phyloP scores from a whole-genome alignment of 1,284 basidiomycete species.

The Somion occarium region DNA sequence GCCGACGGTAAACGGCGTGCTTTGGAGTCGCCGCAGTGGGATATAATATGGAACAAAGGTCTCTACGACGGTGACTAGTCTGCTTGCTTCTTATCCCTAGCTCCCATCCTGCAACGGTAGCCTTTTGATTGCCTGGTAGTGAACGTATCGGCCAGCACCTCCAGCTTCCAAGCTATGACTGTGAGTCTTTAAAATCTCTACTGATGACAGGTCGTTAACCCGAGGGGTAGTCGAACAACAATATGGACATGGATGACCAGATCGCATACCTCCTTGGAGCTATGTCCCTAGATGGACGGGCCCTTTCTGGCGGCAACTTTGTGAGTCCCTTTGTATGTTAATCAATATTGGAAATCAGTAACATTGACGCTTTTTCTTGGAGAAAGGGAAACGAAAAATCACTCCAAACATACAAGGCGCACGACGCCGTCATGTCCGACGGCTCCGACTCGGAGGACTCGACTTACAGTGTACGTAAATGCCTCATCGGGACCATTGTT shows the following conservation, averaged over 20 bases:
- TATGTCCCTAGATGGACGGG: conserved; percentile 19
- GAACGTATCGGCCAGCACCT: neutral
- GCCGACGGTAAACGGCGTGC: neutral
- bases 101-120: neutral
- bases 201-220: no score
- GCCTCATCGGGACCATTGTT: no score
- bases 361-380: conserved; percentile 8
- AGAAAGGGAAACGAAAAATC: conserved; percentile 26
- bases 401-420: conserved; percentile 13
- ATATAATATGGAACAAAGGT: no score
- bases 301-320: no score
- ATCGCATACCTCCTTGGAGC: conserved; percentile 21
- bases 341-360: no score
- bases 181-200: no score
- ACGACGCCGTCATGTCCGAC: conserved; percentile 25
- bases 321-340: no score
- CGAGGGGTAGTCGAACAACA: no score
- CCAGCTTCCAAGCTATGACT: neutral
- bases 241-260: conserved; percentile 24
- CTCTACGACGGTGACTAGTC: no score
- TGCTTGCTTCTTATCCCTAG: neutral
- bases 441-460: conserved; percentile 25
- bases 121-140: neutral
- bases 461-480: conserved; percentile 19
- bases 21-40: neutral